Evolutionary conservation across 306 rosid genomes (phyloP), one percentile per base, ranked within the genome.

Genomic region (Fragaria vesca): DNA sequence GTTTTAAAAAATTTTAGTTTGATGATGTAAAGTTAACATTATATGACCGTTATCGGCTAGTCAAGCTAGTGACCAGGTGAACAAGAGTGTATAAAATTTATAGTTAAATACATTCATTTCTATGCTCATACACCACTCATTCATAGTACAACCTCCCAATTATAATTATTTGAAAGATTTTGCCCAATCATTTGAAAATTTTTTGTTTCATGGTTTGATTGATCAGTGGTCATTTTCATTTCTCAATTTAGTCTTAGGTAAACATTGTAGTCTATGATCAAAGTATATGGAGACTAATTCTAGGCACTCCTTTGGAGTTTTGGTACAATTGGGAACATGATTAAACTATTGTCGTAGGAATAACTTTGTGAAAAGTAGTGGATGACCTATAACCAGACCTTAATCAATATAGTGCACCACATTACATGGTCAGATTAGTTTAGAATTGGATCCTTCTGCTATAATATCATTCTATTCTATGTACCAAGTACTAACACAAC

Each of bases 361-460:
- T 72, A 79, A 79, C 78, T 79, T 72, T 79, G 38, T 32, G 51
- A 15, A 79, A 72, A 63, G 66, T 58, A 63, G 66, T 58, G 71
- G 61, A 57, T 47, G 21, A 32, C 17, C 32, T 40, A 63, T 54
- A 72, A 62, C 58, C 68, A 12, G 66, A 62, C 47, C 77, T 62
- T 40, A 79, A 58, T 57, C 28, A 26, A 50, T 11, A 8, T 13
- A 36, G 18, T 73, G 46, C 24, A 72, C 46, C 77, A 55, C 67
- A 55, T 55, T 73, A 43, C 38, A 58, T 58, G 77, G 52, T 69
- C 40, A 38, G 21, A 73, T 40, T 74, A 24, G 17, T 38, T 60
- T 58, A 60, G 69, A 74, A 74, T 74, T 74, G 69, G 78, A 60
- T 74, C 28, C 69, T 74, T 46, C 42, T 74, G 47, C 26, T 57